Base-by-base conservation (phyloP, 805 yeast species). In the Zygosaccharomyces siamensis region DNA sequence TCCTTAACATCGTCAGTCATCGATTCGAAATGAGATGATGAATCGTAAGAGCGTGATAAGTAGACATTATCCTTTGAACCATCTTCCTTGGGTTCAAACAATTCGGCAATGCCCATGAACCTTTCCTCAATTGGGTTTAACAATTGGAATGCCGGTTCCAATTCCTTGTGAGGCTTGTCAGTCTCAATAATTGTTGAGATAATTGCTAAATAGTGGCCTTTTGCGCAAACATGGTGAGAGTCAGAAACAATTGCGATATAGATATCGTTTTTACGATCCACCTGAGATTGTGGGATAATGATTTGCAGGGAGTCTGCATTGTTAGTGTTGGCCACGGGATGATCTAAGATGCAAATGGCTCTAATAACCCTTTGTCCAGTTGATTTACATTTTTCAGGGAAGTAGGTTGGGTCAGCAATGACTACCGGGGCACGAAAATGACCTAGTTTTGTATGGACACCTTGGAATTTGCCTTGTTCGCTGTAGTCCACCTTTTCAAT, bases 1-100 rank as follows among this genome's bases (percentile, higher is more conserved):
- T 92, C 97, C 71, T 89, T 89, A 59, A 93, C 95, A 68, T 93
- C 98, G 67, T 93, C 98, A 35, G 99, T 93, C 60, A 96, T 86
- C 38, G 90, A 74, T 71, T 93, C 99, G 66, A 93, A 93, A 71
- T 93, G 99, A 7, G 97, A 89, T 7, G 95, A 78, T 1, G 98
- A 85, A 67, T 93, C 99, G 67, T 89, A 93, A 50, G 95, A 86
- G 72, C 79, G 86, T 33, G 97, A 89, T 49, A 93, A 76, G 70
- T 71, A 93, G 43, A 93, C 81, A 49, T 84, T 81, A 67, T 86
- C 90, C 52, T 77, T 73, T 14, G 84, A 73, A 8, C 99, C 99
- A 64, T 89, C 95, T 33, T 79, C 85, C 10, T 73, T 64, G 11
- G 99, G 98, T 68, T 86, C 97, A 61, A 84, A 89, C 43, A 93